A percentile compares a stretch with the other conserved stretches of the same genome.
Evolutionary conservation across 768 basidiomycete species (phyloP).

Genomic region (Russula foetens): DNA sequence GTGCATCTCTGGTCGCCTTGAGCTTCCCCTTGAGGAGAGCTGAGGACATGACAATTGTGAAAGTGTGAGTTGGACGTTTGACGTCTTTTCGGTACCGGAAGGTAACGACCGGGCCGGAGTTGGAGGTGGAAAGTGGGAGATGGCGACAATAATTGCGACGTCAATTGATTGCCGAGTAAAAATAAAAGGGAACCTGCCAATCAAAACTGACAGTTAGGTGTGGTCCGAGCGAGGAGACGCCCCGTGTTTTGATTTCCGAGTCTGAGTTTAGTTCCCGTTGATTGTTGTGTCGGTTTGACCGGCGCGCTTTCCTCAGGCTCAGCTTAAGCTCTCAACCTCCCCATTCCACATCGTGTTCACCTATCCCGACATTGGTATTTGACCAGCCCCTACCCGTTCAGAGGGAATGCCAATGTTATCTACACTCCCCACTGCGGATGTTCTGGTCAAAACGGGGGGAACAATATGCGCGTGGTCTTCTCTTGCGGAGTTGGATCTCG

Average conservation of each 20-base stretch:
- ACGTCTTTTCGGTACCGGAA: too few relatives aligned
- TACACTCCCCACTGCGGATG: slow-evolving; percentile 4
- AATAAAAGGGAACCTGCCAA: too few relatives aligned
- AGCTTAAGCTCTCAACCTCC: background rate
- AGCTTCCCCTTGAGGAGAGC: slow-evolving; percentile 60
- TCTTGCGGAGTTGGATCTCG: slow-evolving; percentile 12
- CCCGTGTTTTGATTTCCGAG: too few relatives aligned
- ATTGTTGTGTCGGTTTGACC: too few relatives aligned
- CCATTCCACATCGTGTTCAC: background rate
- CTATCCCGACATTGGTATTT: background rate
- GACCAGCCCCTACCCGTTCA: background rate
- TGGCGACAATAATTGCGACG: too few relatives aligned
- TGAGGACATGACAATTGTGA: slow-evolving; percentile 13
- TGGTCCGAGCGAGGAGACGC: too few relatives aligned
- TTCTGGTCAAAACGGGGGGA: background rate
- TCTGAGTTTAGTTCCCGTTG: too few relatives aligned
- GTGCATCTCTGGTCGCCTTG: slow-evolving; percentile 68
- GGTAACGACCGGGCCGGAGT: too few relatives aligned
- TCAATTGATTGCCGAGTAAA: too few relatives aligned
- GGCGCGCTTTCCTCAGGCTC: background rate
- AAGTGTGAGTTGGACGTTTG: too few relatives aligned
- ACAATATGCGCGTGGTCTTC: slow-evolving; percentile 1
- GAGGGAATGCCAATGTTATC: slow-evolving; percentile 7
- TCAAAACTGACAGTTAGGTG: too few relatives aligned
- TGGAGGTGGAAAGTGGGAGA: too few relatives aligned